Base-by-base conservation (phyloP, 2,329 filamentous ascomycete species). In the Curvularia verruculosa region DNA sequence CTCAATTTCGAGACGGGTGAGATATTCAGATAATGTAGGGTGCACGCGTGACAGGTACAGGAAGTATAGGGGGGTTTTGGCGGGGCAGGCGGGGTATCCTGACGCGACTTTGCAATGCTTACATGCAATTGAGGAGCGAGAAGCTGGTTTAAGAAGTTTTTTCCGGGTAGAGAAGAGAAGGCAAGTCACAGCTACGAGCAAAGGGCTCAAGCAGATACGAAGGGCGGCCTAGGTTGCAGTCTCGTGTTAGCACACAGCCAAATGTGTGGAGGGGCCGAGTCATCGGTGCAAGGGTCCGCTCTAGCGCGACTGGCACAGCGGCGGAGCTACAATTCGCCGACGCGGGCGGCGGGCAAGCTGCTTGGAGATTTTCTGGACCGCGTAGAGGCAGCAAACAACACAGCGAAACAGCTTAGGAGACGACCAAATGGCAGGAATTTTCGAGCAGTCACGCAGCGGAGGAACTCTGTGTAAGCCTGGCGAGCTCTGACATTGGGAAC, bases 371-470 rank as follows among this genome's bases (percentile, higher is more conserved):
- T 72, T 70, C 61, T 64, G 51, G 63, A 64, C 46, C 63, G 63
- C 64, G 66, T 71, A 53, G 47, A 71, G 63, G 66, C 69, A 69
- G 65, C 66, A 70, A 43, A 63, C 64, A 59, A 70, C 63, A 64
- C 49, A 64, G 52, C 58, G 47, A 69, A 66, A 68, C 66, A 71
- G 67, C 70, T 43, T 67, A 52, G 54, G 64, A 56, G 49, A 61
- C 65, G 51, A 63, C 65, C 78, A 68, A 65, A 99, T 99, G 95
- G 89, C 92, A 78, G 91, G 91, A 75, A 92, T 99, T 80, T 99
- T 98, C 75, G 92, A 97, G 82, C 91, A 95, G 81, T 90, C 92
- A 75, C 87, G 93, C 76, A 96, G 96, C 77, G 85, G 85, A 76
- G 95, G 96, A 78, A 97, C 92, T 73, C 85, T 99, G 71, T 99